Percentiles rank a stretch among this genome's conserved stretches.
These are phyloP conservation scores for Elsinoe arachidis DNA, from an alignment of 2,329 filamentous ascomycete genomes.

Conservation along the genomic window DNA sequence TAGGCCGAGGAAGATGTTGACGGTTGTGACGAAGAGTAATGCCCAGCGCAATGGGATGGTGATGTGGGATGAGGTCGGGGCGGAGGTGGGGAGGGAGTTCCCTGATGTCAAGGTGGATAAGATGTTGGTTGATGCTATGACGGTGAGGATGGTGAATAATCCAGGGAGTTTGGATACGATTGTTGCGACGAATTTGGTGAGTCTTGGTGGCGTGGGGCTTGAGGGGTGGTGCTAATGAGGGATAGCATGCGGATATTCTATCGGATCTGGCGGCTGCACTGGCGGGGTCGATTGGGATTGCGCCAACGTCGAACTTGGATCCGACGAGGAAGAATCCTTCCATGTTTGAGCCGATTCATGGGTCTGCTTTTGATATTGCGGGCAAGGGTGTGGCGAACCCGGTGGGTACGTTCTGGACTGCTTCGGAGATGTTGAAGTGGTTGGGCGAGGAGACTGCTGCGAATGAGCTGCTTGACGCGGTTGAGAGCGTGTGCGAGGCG, in stretches of 20 bases:
- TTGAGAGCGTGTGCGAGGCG: constrained; percentile 46
- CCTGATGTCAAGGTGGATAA: constrained; percentile 54
- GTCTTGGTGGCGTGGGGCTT: neutral
- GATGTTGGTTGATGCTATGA: constrained; percentile 62
- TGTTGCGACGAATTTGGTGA: constrained; percentile 51
- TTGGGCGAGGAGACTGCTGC: constrained; percentile 47
- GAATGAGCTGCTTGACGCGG: constrained; percentile 41
- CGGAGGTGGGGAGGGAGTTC: constrained; percentile 47
- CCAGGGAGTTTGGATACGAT: constrained; percentile 32
- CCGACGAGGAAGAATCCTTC: constrained; percentile 51
- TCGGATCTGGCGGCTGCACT: constrained; percentile 62
- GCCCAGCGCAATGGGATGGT: constrained; percentile 60
- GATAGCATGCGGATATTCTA: constrained; percentile 53
- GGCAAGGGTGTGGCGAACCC: constrained; percentile 51
- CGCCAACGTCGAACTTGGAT: constrained; percentile 61
- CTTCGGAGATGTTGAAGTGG: constrained; percentile 51
- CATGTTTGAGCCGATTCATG: constrained; percentile 56
- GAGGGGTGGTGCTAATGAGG: neutral
- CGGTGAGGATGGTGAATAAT: constrained; percentile 46
- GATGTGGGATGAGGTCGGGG: constrained; percentile 57
- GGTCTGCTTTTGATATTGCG: constrained; percentile 50
- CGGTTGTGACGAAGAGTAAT: constrained; percentile 58
- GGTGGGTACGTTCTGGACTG: constrained; percentile 52
- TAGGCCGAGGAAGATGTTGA: constrained; percentile 49
- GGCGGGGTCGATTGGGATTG: constrained; percentile 63